These are phyloP conservation scores for Diaporthe citrichinensis DNA, from an alignment of 2,329 filamentous ascomycete genomes.

Conservation along the genomic window DNA sequence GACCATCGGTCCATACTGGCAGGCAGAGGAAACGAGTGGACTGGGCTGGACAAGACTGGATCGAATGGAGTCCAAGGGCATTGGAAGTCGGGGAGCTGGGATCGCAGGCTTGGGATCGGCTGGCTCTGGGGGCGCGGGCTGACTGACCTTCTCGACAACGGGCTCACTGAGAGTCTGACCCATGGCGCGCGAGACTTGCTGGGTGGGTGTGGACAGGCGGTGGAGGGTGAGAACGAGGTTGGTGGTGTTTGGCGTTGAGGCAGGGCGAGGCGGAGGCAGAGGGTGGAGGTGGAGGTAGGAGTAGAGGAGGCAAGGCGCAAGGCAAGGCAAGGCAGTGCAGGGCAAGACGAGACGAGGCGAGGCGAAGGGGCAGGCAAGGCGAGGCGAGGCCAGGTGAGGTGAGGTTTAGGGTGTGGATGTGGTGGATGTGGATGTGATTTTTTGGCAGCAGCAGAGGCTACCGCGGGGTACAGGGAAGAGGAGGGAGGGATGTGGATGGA, in stretches of 20 bases:
- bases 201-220: background rate
- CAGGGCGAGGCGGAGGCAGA: background rate
- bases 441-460: slow-evolving; percentile 35
- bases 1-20: background rate
- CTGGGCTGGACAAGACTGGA: background rate
- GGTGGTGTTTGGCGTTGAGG: slow-evolving; percentile 14
- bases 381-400: background rate
- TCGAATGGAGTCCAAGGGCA: background rate
- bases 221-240: background rate
- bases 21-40: background rate
- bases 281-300: background rate
- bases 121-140: slow-evolving; percentile 22
- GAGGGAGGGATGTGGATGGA: slow-evolving; percentile 33
- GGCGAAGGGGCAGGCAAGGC: background rate
- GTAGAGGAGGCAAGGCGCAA: slow-evolving; percentile 14
- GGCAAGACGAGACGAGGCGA: background rate
- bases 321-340: background rate
- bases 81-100: background rate
- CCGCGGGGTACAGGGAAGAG: slow-evolving; percentile 41
- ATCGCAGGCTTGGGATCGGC: slow-evolving; percentile 1
- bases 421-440: background rate
- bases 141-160: slow-evolving; percentile 95
- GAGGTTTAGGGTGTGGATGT: background rate
- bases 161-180: slow-evolving; percentile 99
- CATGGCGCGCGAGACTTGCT: slow-evolving; percentile 68